Evolutionary conservation across 1,284 basidiomycete genomes (phyloP).

Genomic region (Ceratobasidium papillatum): DNA sequence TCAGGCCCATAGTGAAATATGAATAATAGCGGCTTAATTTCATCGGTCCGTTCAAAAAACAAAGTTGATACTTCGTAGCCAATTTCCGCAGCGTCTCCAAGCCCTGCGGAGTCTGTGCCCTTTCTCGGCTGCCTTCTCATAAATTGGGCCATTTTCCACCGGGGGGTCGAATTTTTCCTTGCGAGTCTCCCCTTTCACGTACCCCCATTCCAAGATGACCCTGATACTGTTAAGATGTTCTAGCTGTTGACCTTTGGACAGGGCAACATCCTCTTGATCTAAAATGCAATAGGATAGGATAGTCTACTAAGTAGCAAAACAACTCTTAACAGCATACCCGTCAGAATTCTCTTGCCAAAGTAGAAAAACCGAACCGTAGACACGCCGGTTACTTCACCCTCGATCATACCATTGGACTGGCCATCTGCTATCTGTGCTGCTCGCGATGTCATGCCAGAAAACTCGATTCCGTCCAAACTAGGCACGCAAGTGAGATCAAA

Average conservation of each 20-base stretch:
- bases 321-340: not conserved
- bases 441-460: not conserved
- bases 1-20: slow-evolving; percentile 19
- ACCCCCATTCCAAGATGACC: not conserved
- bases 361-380: not conserved
- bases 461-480: not conserved
- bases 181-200: too few species aligned
- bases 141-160: not conserved
- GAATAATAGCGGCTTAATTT: not conserved
- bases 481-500: not conserved
- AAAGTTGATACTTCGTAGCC: not conserved
- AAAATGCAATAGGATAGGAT: not conserved
- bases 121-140: slow-evolving; percentile 19
- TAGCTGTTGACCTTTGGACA: not conserved
- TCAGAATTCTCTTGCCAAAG: slow-evolving; percentile 2
- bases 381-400: not conserved
- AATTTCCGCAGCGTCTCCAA: not conserved
- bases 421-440: not conserved
- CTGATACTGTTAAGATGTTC: not conserved
- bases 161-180: too few species aligned
- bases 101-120: not conserved
- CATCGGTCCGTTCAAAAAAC: not conserved
- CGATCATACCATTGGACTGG: not conserved
- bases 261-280: slow-evolving; percentile 1
- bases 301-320: not conserved